Percentiles rank a stretch among this genome's conserved stretches.
Evolutionary conservation across 768 basidiomycete genomes (phyloP).

Genomic region (Amanita thiersii): DNA sequence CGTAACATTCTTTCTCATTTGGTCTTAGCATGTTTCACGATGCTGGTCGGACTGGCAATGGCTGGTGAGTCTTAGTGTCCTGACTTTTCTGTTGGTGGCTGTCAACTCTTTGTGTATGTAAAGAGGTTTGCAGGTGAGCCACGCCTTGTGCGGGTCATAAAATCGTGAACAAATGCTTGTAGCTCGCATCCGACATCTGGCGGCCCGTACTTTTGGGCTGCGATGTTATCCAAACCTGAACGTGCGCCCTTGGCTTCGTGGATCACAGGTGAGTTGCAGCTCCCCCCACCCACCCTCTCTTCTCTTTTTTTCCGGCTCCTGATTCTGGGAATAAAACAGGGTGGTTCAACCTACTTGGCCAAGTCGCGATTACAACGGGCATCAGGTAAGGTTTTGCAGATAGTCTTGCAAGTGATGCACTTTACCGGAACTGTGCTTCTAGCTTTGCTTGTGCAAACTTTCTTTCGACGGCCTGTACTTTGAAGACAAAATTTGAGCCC

Average conservation of each 20-base stretch:
- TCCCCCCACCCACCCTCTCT: slow-evolving; percentile 1
- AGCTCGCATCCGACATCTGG: slow-evolving; percentile 68
- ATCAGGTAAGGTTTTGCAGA: slow-evolving; percentile 35
- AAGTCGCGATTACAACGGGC: slow-evolving; percentile 72
- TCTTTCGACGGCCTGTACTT: slow-evolving; percentile 53
- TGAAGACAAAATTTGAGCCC: slow-evolving; percentile 52
- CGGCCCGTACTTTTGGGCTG: slow-evolving; percentile 79
- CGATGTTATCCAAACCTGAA: slow-evolving; percentile 54
- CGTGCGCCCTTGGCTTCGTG: slow-evolving; percentile 62
- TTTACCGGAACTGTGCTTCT: not conserved
- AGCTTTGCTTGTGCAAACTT: slow-evolving; percentile 65
- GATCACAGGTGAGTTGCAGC: slow-evolving; percentile 67
- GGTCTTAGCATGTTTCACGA: slow-evolving; percentile 51
- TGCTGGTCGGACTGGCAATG: slow-evolving; percentile 69
- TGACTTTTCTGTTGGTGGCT: not conserved
- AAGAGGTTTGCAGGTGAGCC: slow-evolving; percentile 42
- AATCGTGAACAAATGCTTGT: not conserved
- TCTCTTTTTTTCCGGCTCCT: not conserved
- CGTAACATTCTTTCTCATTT: not conserved
- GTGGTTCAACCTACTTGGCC: slow-evolving; percentile 69
- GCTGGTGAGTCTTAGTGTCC: slow-evolving; percentile 54
- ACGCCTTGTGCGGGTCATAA: not conserved
- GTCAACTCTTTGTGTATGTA: not conserved
- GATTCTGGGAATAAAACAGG: slow-evolving; percentile 20
- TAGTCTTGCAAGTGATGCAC: not conserved